Conservation (phyloP, 1,284 basidiomycete genomes). For the Tremellales sp. region DNA sequence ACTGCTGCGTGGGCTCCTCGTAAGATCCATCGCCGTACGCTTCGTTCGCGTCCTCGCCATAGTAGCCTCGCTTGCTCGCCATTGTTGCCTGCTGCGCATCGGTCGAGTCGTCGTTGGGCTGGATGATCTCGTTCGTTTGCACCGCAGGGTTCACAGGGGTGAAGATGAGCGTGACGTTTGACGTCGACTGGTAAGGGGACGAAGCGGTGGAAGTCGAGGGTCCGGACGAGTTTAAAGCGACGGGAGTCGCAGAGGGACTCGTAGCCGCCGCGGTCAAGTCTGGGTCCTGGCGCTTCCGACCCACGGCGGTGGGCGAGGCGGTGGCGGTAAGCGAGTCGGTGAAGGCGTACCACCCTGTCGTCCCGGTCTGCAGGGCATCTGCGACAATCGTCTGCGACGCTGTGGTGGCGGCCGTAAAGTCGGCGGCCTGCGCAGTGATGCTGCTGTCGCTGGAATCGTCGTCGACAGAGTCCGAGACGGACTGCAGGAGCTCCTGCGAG, state of each 20-base stretch:
- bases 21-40: too few relatives aligned
- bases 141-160: too few relatives aligned
- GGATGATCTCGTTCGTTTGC: too few relatives aligned
- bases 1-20: too few relatives aligned
- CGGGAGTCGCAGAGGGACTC: conserved; percentile 44
- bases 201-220: conserved; percentile 20
- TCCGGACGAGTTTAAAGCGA: conserved; percentile 35
- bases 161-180: conserved; percentile 33
- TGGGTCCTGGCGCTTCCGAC: conserved; percentile 12
- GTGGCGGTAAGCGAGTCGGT: conserved; percentile 48
- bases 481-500: conserved; percentile 17
- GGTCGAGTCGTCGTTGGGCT: too few relatives aligned
- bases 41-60: too few relatives aligned
- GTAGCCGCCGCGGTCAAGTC: conserved; percentile 20
- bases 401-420: conserved; percentile 1
- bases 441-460: conserved; percentile 27
- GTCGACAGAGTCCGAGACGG: conserved; percentile 15
- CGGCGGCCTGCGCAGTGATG: conserved; percentile 7
- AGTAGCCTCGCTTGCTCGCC: too few relatives aligned
- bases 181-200: conserved; percentile 11
- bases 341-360: conserved; percentile 5
- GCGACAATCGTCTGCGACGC: conserved; percentile 14
- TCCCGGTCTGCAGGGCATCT: conserved; percentile 5
- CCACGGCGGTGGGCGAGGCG: conserved; percentile 30
- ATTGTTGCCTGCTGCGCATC: too few relatives aligned